Evolutionary conservation across 2,329 filamentous ascomycete species (phyloP).

Genomic region (Arachnomyces sp.): DNA sequence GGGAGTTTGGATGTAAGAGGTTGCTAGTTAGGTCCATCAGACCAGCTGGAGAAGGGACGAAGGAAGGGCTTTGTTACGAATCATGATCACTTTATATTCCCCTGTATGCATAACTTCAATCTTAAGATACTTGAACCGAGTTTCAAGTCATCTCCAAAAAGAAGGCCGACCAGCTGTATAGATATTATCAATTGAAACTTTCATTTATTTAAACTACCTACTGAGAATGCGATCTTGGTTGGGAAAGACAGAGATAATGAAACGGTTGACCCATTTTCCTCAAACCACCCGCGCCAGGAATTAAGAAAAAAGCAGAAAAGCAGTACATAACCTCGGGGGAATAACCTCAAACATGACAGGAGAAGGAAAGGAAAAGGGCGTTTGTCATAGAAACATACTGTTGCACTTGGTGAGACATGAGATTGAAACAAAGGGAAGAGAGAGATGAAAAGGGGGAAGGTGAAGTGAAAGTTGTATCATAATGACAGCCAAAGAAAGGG

Average conservation of each 20-base stretch:
- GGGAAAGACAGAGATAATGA: too few relatives aligned
- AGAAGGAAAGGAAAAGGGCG: neutral
- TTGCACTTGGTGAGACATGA: neutral
- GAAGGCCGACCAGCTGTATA: slow-evolving; percentile 1
- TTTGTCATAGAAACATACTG: too few relatives aligned
- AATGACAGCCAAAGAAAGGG: neutral
- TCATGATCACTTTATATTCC: too few relatives aligned
- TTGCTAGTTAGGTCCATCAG: too few relatives aligned
- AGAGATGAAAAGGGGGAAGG: slow-evolving; percentile 4
- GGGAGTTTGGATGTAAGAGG: too few relatives aligned
- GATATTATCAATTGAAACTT: slow-evolving; percentile 13
- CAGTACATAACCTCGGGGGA: neutral
- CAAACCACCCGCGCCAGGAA: too few relatives aligned
- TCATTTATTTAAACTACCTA: slow-evolving; percentile 2
- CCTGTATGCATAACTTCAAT: too few relatives aligned
- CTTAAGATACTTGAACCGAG: too few relatives aligned
- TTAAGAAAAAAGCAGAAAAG: neutral
- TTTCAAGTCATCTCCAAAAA: neutral
- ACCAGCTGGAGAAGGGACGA: too few relatives aligned
- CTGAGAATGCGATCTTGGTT: too few relatives aligned
- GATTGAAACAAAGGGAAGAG: slow-evolving; percentile 7
- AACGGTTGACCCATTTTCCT: too few relatives aligned
- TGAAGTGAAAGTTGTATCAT: neutral
- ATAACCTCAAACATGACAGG: neutral
- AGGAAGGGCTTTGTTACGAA: too few relatives aligned